Evolutionary conservation across 306 rosid genomes (phyloP).

Genomic region (Cicer yamashitae): DNA sequence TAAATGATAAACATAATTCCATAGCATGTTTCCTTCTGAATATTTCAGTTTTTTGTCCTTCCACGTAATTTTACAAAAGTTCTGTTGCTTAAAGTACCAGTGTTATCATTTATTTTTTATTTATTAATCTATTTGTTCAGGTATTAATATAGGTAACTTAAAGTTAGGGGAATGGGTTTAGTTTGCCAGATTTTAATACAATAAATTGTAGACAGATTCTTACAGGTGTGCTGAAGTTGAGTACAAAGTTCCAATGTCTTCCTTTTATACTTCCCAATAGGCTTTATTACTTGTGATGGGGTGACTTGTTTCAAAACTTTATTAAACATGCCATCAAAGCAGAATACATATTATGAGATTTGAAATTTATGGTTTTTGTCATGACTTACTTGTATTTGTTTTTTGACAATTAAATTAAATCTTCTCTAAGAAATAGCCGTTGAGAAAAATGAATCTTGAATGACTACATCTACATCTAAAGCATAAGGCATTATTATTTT

Average conservation of each 20-base stretch:
- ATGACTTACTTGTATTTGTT: constrained; percentile 4
- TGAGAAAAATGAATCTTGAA: constrained; percentile 29
- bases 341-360: constrained; percentile 5
- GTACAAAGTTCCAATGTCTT: constrained; percentile 16
- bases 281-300: constrained; percentile 13
- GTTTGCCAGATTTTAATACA: not conserved
- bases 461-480: constrained; percentile 1
- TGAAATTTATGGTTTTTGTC: not conserved
- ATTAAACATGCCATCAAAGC: not conserved
- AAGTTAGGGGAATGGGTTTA: not conserved
- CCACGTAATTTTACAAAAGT: not conserved
- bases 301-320: not conserved
- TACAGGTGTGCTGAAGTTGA: constrained; percentile 7
- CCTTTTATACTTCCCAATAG: constrained; percentile 7
- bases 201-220: constrained; percentile 1
- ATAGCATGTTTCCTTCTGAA: not conserved
- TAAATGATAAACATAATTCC: not conserved
- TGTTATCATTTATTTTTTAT: not conserved
- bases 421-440: constrained; percentile 1
- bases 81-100: not conserved
- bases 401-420: not conserved
- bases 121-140: too few relatives aligned
- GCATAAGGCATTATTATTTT: not conserved
- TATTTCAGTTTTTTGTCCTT: not conserved
- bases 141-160: too few relatives aligned